Evolutionary conservation across 257 asterid species (phyloP), one percentile per base, ranked within the genome.

Genomic region (Paulownia fortunei): DNA sequence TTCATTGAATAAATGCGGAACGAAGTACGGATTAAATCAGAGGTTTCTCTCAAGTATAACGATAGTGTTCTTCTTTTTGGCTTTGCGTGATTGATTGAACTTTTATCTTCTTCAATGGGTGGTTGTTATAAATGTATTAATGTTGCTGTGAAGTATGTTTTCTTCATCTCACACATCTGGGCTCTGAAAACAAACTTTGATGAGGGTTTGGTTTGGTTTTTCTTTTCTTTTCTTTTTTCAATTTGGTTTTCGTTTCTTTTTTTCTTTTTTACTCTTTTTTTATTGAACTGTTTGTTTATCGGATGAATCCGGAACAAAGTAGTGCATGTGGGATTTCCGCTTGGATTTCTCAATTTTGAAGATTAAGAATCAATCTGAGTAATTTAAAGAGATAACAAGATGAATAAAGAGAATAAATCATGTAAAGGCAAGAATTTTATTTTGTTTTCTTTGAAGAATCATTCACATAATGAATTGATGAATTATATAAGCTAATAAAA

Each of bases 1-100:
- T 70, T 72, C 2, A 34, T 30, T 47, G 72, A 76, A 21, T 10
- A 8, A 67, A 6, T 49, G 58, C 18, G 66, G 55, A 44, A 61
- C 30, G 41, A 34, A 47, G 66, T 74, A 41, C 32, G 58, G 73
- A 47, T 52, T 63, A 34, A 78, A 69, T 60, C 39, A 47, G 61
- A 54, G 3, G 46, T 52, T 74, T 46, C 39, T 49, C 44, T 68
- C 49, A 9, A 74, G 77, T 60, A 69, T 23, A 23, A 62, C 30
- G 30, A 0, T 27, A 21, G 46, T 41, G 39, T 62, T 39, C 32
- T 19, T 70, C 18, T 42, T 58, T 55, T 46, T 64, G 63, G 26
- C 58, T 54, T 81, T 55, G 67, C 42, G 64, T 54, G 60, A 64
- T 55, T 51, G 34, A 54, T 81, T 72, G 66, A 47, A 32, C 18